Evolutionary conservation across 2,329 filamentous ascomycete genomes (phyloP), one percentile per base, ranked within the genome.

Genomic region (Ascochyta koolunga): DNA sequence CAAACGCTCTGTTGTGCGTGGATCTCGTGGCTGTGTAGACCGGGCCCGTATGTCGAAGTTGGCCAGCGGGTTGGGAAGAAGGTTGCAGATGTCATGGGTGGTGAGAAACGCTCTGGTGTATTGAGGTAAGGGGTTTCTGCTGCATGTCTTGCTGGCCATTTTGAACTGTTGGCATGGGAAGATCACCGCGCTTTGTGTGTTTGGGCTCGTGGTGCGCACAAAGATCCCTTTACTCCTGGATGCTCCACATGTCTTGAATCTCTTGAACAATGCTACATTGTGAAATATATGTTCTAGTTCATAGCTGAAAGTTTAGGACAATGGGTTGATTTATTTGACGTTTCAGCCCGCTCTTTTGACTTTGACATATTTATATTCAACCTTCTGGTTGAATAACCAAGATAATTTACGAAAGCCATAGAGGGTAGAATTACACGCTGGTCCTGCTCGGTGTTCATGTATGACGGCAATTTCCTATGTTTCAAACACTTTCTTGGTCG

Each of bases 21-120:
- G 5, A 54, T 32, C 11, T 54, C 51, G 3, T 35, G 27, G 7
- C 45, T 49, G 31, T 49, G 40, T 22, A 54, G 15, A 7, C 51
- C 45, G 2, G 51, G 51, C 1, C 33, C 51, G 8, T 40, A 54
- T 0, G 45, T 49, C 4, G 51, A 45, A 5, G 45, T 9, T 6
- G 51, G 44, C 50, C 44, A 48, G 15, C 43, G 39, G 10, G 44
- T 48, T 4, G 50, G 39, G 11, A 54, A 54, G 27, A 48, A 54
- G 3, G 43, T 44, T 19, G 44, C 13, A 5, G 33, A 43, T 11
- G 44, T 33, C 50, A 54, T 54, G 16, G 5, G 16, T 16, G 5
- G 31, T 33, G 8, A 7, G n/a, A 16, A 9, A 33, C 3, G 31
- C 31, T 32, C 15, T n/a, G 16, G 10, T 33, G 2, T 16, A 33